Conservation (phyloP, 805 yeast species). For the Ogataea pini region DNA sequence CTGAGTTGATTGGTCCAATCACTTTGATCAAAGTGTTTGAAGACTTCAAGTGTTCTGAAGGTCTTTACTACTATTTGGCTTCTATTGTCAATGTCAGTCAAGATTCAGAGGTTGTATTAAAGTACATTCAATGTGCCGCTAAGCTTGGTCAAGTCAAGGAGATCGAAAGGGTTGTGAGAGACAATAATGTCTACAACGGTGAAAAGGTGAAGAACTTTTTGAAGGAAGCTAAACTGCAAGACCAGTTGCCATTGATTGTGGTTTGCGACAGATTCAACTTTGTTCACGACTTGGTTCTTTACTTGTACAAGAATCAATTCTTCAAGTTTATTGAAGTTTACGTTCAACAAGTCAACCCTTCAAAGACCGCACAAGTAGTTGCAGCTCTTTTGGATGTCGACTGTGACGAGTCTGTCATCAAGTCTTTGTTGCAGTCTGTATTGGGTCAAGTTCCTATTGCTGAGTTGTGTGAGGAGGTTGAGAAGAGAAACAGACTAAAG, state of each 20-base stretch:
- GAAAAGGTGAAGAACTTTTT: slow-evolving; percentile 96
- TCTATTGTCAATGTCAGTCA: slow-evolving; percentile 91
- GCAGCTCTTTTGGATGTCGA: slow-evolving; percentile 97
- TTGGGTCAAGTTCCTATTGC: slow-evolving; percentile 92
- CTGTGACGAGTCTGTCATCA: slow-evolving; percentile 88
- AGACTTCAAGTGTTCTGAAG: slow-evolving; percentile 89
- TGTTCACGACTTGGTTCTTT: slow-evolving; percentile 90
- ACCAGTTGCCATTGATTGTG: slow-evolving; percentile 93
- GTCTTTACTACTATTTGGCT: slow-evolving; percentile 89
- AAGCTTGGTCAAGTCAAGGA: slow-evolving; percentile 87
- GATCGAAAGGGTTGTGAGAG: slow-evolving; percentile 93
- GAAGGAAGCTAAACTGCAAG: slow-evolving; percentile 91
- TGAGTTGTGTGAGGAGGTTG: slow-evolving; percentile 90
- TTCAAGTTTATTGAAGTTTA: slow-evolving; percentile 97
- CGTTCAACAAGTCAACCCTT: slow-evolving; percentile 96
- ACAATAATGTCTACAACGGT: slow-evolving; percentile 91
- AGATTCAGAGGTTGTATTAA: slow-evolving; percentile 93
- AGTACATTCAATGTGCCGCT: slow-evolving; percentile 94
- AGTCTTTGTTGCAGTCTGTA: slow-evolving; percentile 77
- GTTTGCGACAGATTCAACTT: slow-evolving; percentile 92
- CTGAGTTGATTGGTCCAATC: slow-evolving; percentile 87
- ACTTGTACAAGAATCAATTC: slow-evolving; percentile 91
- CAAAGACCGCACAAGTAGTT: slow-evolving; percentile 93
- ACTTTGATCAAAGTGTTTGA: slow-evolving; percentile 88
- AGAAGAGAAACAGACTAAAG: slow-evolving; percentile 92